phyloP scores from a whole-genome alignment of 805 yeast genomes.

The Hanseniaspora valbyensis region DNA sequence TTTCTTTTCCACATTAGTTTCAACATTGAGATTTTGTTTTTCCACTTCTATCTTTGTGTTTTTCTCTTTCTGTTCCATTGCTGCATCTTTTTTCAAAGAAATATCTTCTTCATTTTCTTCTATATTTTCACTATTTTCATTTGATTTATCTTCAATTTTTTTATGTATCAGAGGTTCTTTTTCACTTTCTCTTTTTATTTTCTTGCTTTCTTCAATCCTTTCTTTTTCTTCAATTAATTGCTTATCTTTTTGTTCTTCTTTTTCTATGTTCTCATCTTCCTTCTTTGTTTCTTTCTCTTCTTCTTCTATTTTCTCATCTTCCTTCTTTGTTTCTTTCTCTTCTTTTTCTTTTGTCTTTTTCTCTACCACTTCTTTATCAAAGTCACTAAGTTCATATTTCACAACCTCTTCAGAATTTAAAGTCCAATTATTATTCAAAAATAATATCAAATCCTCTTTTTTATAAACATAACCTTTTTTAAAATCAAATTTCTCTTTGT shows the following conservation, averaged over 20 bases:
- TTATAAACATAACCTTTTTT: not conserved
- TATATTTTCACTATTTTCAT: slow-evolving; percentile 12
- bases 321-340: slow-evolving; percentile 19
- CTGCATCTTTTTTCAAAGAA: no score
- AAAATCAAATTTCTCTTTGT: slow-evolving; percentile 4
- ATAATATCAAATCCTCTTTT: not conserved
- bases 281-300: slow-evolving; percentile 14
- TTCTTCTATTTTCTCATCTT: slow-evolving; percentile 15
- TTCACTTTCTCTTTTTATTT: no score
- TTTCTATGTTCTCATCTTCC: slow-evolving; percentile 1
- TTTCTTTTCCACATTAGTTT: no score
- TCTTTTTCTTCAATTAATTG: not conserved
- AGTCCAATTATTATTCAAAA: slow-evolving; percentile 7
- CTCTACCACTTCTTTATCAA: slow-evolving; percentile 17
- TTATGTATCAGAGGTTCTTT: no score
- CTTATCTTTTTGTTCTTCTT: not conserved
- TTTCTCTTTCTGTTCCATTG: not conserved
- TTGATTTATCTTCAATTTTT: slow-evolving; percentile 5
- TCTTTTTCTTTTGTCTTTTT: slow-evolving; percentile 17
- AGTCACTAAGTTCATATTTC: not conserved
- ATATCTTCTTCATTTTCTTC: slow-evolving; percentile 14
- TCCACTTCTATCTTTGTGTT: no score
- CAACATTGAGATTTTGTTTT: no score
- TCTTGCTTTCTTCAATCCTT: no score
- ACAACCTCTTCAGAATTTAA: not conserved